Percentiles rank a stretch among this genome's conserved stretches.
Conservation (phyloP, 441 rosid genomes). For the Geranium incanum region DNA sequence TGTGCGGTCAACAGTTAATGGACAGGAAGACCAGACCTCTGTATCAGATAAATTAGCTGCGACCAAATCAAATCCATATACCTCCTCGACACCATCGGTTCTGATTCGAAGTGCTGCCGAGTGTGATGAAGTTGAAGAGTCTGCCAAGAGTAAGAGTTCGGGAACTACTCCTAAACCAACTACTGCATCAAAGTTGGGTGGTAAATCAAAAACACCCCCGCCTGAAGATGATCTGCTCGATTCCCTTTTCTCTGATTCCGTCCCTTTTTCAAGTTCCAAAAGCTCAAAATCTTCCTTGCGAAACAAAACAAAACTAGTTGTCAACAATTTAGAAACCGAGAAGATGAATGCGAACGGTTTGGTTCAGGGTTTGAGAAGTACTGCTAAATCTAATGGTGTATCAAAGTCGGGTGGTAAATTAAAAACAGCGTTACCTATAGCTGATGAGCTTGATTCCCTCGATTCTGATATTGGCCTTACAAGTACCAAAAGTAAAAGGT, state of each 20-base stretch:
- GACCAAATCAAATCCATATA: constrained; percentile 21
- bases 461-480: background rate
- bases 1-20: constrained; percentile 37
- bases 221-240: constrained; percentile 20
- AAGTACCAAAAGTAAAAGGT: constrained; percentile 14
- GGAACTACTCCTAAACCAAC: constrained; percentile 27
- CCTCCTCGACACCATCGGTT: constrained; percentile 46
- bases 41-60: constrained; percentile 19
- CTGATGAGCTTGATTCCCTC: background rate
- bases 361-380: constrained; percentile 4
- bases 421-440: background rate
- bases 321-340: background rate
- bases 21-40: constrained; percentile 33
- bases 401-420: background rate
- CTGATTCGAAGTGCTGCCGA: constrained; percentile 79
- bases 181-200: constrained; percentile 20
- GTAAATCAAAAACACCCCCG: constrained; percentile 25
- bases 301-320: constrained; percentile 18
- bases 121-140: constrained; percentile 72
- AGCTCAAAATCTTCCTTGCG: constrained; percentile 19
- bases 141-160: constrained; percentile 29
- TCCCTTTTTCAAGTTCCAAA: constrained; percentile 22
- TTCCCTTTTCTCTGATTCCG: constrained; percentile 22
- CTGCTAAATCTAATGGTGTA: background rate
- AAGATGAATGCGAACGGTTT: background rate